A percentile compares a stretch with the other conserved stretches of the same genome.
phyloP scores from a whole-genome alignment of 2,329 filamentous ascomycete genomes.

The Cercospora zeae-maydis region DNA sequence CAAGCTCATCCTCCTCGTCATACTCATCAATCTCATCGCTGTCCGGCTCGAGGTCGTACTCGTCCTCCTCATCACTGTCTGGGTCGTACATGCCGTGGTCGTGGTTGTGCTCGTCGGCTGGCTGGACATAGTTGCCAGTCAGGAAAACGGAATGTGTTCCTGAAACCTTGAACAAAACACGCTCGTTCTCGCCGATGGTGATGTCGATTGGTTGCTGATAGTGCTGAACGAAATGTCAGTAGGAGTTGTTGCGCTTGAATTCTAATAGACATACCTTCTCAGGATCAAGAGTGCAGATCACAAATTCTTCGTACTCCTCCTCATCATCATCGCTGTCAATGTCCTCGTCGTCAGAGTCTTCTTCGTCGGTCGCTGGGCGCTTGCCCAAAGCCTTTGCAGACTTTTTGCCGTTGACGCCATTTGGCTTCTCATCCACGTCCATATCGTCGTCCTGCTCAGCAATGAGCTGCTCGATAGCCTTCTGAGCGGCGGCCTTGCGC shows the following conservation, averaged over 20 bases:
- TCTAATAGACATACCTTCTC: conserved; percentile 64
- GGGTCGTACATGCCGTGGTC: conserved; percentile 61
- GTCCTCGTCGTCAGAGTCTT: conserved; percentile 48
- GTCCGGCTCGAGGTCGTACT: conserved; percentile 77
- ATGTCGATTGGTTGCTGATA: conserved; percentile 96
- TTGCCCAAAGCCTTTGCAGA: conserved; percentile 67
- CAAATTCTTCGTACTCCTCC: conserved; percentile 77
- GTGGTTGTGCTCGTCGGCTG: conserved; percentile 56
- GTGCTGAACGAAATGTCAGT: conserved; percentile 57
- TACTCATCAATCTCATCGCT: conserved; percentile 67
- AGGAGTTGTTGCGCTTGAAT: conserved; percentile 10
- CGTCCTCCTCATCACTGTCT: conserved; percentile 58
- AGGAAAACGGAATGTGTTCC: conserved; percentile 89
- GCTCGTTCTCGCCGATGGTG: conserved; percentile 82
- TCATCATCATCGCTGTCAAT: conserved; percentile 60
- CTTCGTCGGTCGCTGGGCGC: conserved; percentile 51
- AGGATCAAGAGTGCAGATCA: conserved; percentile 93
- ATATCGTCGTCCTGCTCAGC: conserved; percentile 57
- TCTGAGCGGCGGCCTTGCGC: conserved; percentile 69
- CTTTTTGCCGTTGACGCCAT: conserved; percentile 63
- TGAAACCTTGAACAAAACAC: conserved; percentile 84
- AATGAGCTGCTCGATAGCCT: conserved; percentile 69
- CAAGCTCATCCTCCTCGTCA: conserved; percentile 33
- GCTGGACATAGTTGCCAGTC: conserved; percentile 91
- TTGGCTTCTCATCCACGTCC: conserved; percentile 61